Percentiles rank a stretch among this genome's conserved stretches.
phyloP scores from a whole-genome alignment of 2,329 filamentous ascomycete species.

The Talaromyces sp. region DNA sequence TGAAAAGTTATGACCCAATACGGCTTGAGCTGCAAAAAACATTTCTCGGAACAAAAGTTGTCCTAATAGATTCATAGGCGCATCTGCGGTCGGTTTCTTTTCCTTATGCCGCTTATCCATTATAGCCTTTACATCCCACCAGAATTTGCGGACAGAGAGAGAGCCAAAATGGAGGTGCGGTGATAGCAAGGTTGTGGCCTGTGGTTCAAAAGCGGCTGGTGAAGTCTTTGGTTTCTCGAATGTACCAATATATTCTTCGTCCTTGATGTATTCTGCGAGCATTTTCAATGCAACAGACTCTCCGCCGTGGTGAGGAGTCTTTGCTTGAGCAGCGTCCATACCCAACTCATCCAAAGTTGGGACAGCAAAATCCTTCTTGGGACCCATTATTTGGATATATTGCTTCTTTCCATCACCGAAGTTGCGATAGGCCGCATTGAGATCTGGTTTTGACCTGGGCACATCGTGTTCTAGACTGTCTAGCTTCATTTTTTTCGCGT shows the following conservation, averaged over 20 bases:
- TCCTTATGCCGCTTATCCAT: slow-evolving; percentile 56
- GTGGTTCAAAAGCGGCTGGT: slow-evolving; percentile 69
- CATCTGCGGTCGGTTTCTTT: slow-evolving; percentile 53
- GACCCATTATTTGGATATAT: slow-evolving; percentile 63
- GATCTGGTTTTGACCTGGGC: slow-evolving; percentile 53
- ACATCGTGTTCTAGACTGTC: slow-evolving; percentile 54
- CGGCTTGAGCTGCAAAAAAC: slow-evolving; percentile 76
- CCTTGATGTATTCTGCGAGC: slow-evolving; percentile 57
- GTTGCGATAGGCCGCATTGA: slow-evolving; percentile 58
- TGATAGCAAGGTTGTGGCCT: slow-evolving; percentile 69
- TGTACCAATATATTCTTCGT: slow-evolving; percentile 66
- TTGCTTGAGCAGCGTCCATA: slow-evolving; percentile 54
- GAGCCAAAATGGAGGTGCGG: slow-evolving; percentile 73
- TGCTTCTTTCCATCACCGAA: slow-evolving; percentile 50
- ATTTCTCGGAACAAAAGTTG: slow-evolving; percentile 77
- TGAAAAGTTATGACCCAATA: slow-evolving; percentile 60
- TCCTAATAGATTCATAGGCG: slow-evolving; percentile 67
- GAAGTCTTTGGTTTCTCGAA: slow-evolving; percentile 75
- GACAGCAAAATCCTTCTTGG: slow-evolving; percentile 65
- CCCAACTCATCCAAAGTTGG: slow-evolving; percentile 70
- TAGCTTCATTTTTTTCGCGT: slow-evolving; percentile 55
- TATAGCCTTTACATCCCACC: slow-evolving; percentile 66
- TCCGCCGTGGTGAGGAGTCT: slow-evolving; percentile 67
- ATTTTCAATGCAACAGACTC: slow-evolving; percentile 61
- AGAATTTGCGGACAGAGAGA: slow-evolving; percentile 68